Percentiles rank a stretch among this genome's conserved stretches.
Evolutionary conservation across 345 rosid species (phyloP).

Genomic region (Gossypium herbaceum): DNA sequence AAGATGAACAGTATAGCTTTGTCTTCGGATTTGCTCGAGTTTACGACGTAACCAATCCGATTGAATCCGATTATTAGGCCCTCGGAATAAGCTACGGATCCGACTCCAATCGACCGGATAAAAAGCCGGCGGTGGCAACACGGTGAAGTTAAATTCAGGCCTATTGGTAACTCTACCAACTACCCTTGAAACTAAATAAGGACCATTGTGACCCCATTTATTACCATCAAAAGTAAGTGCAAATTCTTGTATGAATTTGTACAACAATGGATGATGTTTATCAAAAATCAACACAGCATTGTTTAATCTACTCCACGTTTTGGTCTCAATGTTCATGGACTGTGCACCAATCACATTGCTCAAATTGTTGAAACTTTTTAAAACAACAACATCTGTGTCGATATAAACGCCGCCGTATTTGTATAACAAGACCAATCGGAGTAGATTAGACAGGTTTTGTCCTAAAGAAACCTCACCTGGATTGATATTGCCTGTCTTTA

Average conservation of each 20-base stretch:
- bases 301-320: slow-evolving; percentile 80
- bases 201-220: slow-evolving; percentile 99
- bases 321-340: slow-evolving; percentile 43
- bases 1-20: slow-evolving; percentile 66
- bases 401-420: slow-evolving; percentile 78
- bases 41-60: slow-evolving; percentile 43
- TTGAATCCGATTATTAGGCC: slow-evolving; percentile 41
- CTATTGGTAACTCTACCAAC: slow-evolving; percentile 38
- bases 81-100: slow-evolving; percentile 47
- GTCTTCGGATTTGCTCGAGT: slow-evolving; percentile 36
- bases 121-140: slow-evolving; percentile 75
- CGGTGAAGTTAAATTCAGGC: slow-evolving; percentile 48
- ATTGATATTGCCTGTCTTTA: slow-evolving; percentile 52
- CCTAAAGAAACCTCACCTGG: slow-evolving; percentile 82
- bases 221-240: slow-evolving; percentile 76
- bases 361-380: slow-evolving; percentile 44
- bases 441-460: slow-evolving; percentile 83
- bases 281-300: slow-evolving; percentile 83
- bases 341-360: slow-evolving; percentile 82
- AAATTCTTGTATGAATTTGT: slow-evolving; percentile 75
- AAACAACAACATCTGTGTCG: slow-evolving; percentile 68
- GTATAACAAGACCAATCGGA: slow-evolving; percentile 68
- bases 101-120: slow-evolving; percentile 85
- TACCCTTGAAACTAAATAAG: slow-evolving; percentile 82
- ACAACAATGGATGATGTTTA: slow-evolving; percentile 66